Conservation (phyloP, 2,329 filamentous ascomycete genomes). For the Cryphonectria parasitica region DNA sequence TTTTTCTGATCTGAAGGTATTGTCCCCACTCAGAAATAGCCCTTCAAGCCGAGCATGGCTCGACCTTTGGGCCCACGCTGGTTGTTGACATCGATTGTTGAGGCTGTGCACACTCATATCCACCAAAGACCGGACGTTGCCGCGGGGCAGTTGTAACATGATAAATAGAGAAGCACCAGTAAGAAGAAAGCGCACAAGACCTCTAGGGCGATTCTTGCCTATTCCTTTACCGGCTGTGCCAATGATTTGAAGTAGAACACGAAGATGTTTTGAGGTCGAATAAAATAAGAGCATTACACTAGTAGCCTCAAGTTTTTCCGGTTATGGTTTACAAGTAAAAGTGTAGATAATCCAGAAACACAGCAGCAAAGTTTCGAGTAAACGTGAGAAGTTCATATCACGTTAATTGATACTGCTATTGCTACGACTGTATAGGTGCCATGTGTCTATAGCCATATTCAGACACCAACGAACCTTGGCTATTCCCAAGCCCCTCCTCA, state of each 20-base stretch:
- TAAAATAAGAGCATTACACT: not conserved
- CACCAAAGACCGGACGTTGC: not conserved
- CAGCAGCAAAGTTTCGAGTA: not conserved
- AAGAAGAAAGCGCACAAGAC: not conserved
- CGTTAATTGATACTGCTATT: constrained; percentile 5
- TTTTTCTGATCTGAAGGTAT: not conserved
- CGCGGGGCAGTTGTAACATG: not conserved
- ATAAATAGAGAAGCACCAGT: not conserved
- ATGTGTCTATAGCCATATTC: not conserved
- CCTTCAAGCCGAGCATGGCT: not conserved
- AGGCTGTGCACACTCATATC: not conserved
- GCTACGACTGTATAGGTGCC: not conserved
- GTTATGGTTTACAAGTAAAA: not conserved
- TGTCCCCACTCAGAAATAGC: not conserved
- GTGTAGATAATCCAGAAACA: not conserved
- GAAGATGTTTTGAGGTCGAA: too few relatives aligned
- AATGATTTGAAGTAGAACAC: too few relatives aligned
- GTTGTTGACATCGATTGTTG: not conserved
- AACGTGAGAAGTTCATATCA: not conserved
- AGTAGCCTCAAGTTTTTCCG: not conserved
- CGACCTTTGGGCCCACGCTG: not conserved
- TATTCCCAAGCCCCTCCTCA: not conserved
- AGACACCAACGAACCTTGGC: not conserved
- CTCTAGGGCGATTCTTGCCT: not conserved
- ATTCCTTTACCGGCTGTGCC: not conserved